These are phyloP conservation scores for Boletus patriciae DNA, from an alignment of 768 basidiomycete species.

Conservation along the genomic window DNA sequence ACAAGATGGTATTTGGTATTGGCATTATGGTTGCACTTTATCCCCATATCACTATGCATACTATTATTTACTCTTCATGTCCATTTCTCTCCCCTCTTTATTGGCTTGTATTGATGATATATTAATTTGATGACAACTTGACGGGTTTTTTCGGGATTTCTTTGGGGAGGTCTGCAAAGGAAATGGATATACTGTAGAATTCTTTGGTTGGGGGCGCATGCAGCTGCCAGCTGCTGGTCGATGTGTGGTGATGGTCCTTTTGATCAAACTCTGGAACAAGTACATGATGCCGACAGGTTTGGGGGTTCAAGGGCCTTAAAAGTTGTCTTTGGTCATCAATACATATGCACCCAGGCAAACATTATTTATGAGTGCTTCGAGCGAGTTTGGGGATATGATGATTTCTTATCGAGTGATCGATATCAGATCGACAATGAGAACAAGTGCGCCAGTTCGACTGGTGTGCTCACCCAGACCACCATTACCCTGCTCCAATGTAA, in stretches of 20 bases:
- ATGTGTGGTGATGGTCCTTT: no score
- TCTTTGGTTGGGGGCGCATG: no score
- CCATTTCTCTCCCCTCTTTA: background rate
- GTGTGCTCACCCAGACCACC: constrained; percentile 47
- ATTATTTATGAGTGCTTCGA: constrained; percentile 48
- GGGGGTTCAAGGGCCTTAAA: constrained; percentile 55
- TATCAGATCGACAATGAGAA: background rate
- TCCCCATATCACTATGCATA: constrained; percentile 2
- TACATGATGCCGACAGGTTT: no score
- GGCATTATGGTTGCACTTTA: background rate
- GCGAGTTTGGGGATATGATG: constrained; percentile 54
- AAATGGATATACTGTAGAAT: background rate
- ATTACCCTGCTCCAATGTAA: constrained; percentile 51
- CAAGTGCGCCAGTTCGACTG: background rate
- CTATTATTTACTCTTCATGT: constrained; percentile 10
- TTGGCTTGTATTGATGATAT: constrained; percentile 1
- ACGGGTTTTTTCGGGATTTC: background rate
- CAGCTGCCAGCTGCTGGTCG: no score
- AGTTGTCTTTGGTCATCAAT: constrained; percentile 57
- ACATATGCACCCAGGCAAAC: constrained; percentile 52
- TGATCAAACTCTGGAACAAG: no score
- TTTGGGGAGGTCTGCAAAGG: background rate
- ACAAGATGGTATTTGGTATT: background rate
- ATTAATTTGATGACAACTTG: constrained; percentile 7
- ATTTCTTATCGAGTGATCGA: constrained; percentile 66